These are phyloP conservation scores for Ophiostoma himal-ulmi DNA, from an alignment of 2,329 filamentous ascomycete genomes.

Conservation along the genomic window DNA sequence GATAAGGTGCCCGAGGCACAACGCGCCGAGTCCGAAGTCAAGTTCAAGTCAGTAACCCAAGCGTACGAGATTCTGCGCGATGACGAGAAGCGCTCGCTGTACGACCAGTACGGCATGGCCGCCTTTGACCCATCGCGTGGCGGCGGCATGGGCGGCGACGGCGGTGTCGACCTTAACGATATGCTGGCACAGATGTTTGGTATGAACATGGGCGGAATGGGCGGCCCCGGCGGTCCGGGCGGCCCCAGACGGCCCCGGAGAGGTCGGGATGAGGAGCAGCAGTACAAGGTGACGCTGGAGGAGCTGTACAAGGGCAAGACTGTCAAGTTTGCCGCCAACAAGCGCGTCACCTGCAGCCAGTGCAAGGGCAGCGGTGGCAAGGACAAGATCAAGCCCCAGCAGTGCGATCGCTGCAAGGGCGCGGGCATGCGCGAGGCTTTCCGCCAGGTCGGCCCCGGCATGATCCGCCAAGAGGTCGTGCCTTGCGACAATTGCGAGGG, in stretches of 20 bases:
- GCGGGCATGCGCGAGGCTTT: slow-evolving; percentile 70
- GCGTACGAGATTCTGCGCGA: slow-evolving; percentile 98
- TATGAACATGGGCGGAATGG: slow-evolving; percentile 55
- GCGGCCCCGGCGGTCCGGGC: slow-evolving; percentile 33
- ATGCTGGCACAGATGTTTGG: slow-evolving; percentile 90
- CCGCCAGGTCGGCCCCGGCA: slow-evolving; percentile 76
- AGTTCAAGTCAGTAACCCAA: slow-evolving; percentile 88
- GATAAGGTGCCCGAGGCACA: slow-evolving; percentile 90
- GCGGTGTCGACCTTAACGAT: slow-evolving; percentile 82
- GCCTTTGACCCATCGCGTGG: slow-evolving; percentile 79
- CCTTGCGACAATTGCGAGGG: slow-evolving; percentile 79
- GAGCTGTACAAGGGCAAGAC: slow-evolving; percentile 99
- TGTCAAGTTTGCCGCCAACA: slow-evolving; percentile 91
- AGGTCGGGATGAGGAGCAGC: slow-evolving; percentile 78
- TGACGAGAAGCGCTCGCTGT: slow-evolving; percentile 85
- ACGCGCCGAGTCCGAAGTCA: slow-evolving; percentile 77
- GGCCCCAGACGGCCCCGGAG: slow-evolving; percentile 57
- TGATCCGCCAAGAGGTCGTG: slow-evolving; percentile 75
- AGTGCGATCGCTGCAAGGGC: slow-evolving; percentile 80
- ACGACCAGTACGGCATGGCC: slow-evolving; percentile 92
- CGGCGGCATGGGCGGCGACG: slow-evolving; percentile 55
- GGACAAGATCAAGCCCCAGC: slow-evolving; percentile 77
- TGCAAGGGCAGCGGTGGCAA: slow-evolving; percentile 90
- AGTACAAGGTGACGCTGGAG: slow-evolving; percentile 85
- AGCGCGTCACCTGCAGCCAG: slow-evolving; percentile 79